Conservation (phyloP, 1,284 basidiomycete genomes). For the Marasmius sp. region DNA sequence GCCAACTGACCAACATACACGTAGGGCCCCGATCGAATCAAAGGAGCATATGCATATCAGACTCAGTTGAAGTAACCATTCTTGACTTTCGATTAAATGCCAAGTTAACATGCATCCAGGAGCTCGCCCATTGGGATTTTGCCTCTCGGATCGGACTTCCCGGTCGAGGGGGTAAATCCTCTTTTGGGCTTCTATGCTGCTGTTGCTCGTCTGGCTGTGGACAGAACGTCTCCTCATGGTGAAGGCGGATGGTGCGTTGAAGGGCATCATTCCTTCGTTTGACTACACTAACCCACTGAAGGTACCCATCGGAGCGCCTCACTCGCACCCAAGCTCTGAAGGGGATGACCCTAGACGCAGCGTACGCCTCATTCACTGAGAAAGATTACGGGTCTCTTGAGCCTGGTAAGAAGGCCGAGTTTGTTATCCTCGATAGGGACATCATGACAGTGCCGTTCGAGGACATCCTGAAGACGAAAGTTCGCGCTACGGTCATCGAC, state of each 20-base stretch:
- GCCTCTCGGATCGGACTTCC: slow-evolving; percentile 16
- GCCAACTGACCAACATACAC: background rate
- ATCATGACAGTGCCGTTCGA: slow-evolving; percentile 65
- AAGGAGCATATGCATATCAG: slow-evolving; percentile 87
- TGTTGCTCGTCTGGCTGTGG: slow-evolving; percentile 65
- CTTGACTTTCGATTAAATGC: background rate
- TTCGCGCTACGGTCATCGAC: slow-evolving; percentile 51
- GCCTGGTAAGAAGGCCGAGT: slow-evolving; percentile 82
- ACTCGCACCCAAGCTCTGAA: slow-evolving; percentile 75
- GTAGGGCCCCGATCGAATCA: slow-evolving; percentile 77
- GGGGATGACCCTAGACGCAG: slow-evolving; percentile 86
- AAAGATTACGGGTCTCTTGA: slow-evolving; percentile 65
- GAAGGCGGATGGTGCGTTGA: slow-evolving; percentile 68
- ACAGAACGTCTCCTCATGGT: slow-evolving; percentile 82
- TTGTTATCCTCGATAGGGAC: slow-evolving; percentile 78
- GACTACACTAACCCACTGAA: slow-evolving; percentile 25
- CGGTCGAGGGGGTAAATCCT: slow-evolving; percentile 76
- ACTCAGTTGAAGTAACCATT: slow-evolving; percentile 64
- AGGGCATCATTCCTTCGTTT: background rate
- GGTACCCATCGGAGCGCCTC: slow-evolving; percentile 73
- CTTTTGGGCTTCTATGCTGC: slow-evolving; percentile 87
- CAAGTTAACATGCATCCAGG: background rate
- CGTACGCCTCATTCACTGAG: slow-evolving; percentile 85
- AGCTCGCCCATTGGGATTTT: background rate
- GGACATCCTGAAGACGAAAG: slow-evolving; percentile 46